phyloP scores from a whole-genome alignment of 192 early-diverging fungal species.

The Coemansia sp. region DNA sequence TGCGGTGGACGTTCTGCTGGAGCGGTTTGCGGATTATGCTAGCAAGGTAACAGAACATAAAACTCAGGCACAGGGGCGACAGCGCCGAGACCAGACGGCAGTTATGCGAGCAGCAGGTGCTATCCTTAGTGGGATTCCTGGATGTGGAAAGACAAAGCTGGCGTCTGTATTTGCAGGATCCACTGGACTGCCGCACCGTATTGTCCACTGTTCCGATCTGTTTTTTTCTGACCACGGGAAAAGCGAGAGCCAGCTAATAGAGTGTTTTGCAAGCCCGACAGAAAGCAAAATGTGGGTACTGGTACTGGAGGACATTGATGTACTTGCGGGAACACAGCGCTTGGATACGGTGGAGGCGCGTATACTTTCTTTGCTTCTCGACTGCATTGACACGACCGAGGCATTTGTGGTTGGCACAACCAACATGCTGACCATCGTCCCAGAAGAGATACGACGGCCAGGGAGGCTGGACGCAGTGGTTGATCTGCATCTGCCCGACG shows the following conservation, averaged over 20 bases:
- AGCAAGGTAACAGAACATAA: background rate
- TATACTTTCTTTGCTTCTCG: slow-evolving; percentile 39
- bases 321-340: slow-evolving; percentile 31
- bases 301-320: slow-evolving; percentile 49
- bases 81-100: background rate
- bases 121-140: slow-evolving; percentile 47
- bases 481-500: slow-evolving; percentile 35
- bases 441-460: slow-evolving; percentile 32
- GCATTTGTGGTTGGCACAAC: slow-evolving; percentile 50
- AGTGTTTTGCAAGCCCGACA: slow-evolving; percentile 17
- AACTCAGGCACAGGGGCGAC: background rate
- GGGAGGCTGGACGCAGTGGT: slow-evolving; percentile 32
- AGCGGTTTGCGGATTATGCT: slow-evolving; percentile 23
- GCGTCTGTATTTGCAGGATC: slow-evolving; percentile 28
- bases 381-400: slow-evolving; percentile 24
- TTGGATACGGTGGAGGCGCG: slow-evolving; percentile 42
- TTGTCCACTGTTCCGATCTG: slow-evolving; percentile 46
- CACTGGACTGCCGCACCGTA: slow-evolving; percentile 17
- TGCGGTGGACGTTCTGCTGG: slow-evolving; percentile 29
- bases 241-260: slow-evolving; percentile 33
- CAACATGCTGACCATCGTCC: slow-evolving; percentile 19
- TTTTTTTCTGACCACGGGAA: slow-evolving; percentile 47
- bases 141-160: slow-evolving; percentile 45
- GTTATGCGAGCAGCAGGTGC: slow-evolving; percentile 22
- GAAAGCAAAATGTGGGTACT: slow-evolving; percentile 19